These are phyloP conservation scores for Oidium heveae DNA, from an alignment of 2,329 filamentous ascomycete species.

Conservation along the genomic window DNA sequence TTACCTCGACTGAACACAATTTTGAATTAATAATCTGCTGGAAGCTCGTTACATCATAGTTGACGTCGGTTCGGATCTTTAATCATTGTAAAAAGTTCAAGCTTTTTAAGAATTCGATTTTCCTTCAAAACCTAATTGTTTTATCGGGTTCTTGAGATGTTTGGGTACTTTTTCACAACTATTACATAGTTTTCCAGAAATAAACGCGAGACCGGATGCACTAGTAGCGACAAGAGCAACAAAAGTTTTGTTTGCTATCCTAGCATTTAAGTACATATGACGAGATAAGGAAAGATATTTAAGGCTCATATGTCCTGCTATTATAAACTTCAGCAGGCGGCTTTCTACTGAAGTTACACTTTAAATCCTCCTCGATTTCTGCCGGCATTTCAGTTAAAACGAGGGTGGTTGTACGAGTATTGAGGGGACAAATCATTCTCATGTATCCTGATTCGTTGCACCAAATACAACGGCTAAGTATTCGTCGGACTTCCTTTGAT, in stretches of 20 bases:
- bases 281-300: not conserved
- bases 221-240: too few relatives aligned
- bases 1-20: too few relatives aligned
- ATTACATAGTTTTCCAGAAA: too few relatives aligned
- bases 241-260: too few relatives aligned
- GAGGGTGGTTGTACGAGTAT: not conserved
- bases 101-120: not conserved
- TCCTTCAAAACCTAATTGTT: not conserved
- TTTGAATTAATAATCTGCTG: too few relatives aligned
- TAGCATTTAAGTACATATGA: too few relatives aligned
- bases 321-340: not conserved
- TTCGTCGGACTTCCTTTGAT: too few relatives aligned
- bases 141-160: not conserved
- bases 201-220: too few relatives aligned
- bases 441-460: too few relatives aligned
- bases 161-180: not conserved
- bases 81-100: not conserved
- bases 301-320: not conserved
- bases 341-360: not conserved
- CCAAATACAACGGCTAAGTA: too few relatives aligned
- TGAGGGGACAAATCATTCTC: too few relatives aligned
- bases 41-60: not conserved
- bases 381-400: not conserved
- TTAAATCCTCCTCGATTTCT: not conserved
- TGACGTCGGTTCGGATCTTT: not conserved